These are phyloP conservation scores for Hericium coralloides DNA, from an alignment of 768 basidiomycete genomes.

Conservation along the genomic window DNA sequence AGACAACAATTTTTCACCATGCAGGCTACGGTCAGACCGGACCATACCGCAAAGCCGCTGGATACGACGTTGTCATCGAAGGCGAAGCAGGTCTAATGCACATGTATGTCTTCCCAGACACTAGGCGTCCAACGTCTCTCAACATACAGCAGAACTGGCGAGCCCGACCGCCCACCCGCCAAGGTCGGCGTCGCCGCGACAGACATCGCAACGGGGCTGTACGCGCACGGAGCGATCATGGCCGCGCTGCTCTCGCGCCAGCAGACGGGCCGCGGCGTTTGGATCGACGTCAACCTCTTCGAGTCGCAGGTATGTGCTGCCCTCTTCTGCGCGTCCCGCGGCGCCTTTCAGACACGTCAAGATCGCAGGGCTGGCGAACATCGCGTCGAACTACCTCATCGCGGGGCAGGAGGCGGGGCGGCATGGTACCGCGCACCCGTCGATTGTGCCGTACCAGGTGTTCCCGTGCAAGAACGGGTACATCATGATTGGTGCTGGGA, in stretches of 20 bases:
- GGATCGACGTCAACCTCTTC: slow-evolving; percentile 91
- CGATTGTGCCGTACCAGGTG: slow-evolving; percentile 88
- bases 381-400: slow-evolving; percentile 90
- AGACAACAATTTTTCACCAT: too few relatives aligned
- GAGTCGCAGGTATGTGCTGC: slow-evolving; percentile 64
- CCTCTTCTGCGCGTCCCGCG: not conserved
- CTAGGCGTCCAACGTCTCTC: not conserved
- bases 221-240: slow-evolving; percentile 89
- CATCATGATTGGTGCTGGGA: slow-evolving; percentile 91
- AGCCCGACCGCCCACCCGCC: slow-evolving; percentile 73
- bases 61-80: slow-evolving; percentile 66
- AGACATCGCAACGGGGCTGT: slow-evolving; percentile 81
- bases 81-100: slow-evolving; percentile 90
- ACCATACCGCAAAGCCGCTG: slow-evolving; percentile 73
- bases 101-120: slow-evolving; percentile 44
- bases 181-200: slow-evolving; percentile 97
- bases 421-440: slow-evolving; percentile 91
- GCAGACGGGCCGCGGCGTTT: slow-evolving; percentile 79
- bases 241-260: slow-evolving; percentile 77
- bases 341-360: slow-evolving; percentile 20
- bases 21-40: slow-evolving; percentile 86
- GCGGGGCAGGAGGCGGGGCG: slow-evolving; percentile 73
- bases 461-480: slow-evolving; percentile 84
- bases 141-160: slow-evolving; percentile 59
- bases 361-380: slow-evolving; percentile 87